Evolutionary conservation across 2,329 filamentous ascomycete species (phyloP).

Genomic region (Xylaria hypoxylon): DNA sequence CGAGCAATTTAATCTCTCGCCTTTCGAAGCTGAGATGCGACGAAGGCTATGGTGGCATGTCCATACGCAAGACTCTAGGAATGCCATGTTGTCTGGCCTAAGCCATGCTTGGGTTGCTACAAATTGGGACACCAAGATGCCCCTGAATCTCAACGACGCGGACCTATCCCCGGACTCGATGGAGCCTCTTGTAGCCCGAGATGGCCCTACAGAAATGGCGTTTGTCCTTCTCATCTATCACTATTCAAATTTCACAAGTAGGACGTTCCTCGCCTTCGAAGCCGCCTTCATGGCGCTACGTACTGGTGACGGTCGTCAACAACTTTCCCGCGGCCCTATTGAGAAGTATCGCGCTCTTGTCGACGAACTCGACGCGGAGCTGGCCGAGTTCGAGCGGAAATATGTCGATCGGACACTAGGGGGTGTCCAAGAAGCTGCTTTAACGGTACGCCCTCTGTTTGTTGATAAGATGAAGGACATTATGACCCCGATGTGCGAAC

Average conservation of each 20-base stretch:
- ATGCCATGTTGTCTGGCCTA: conserved; percentile 45
- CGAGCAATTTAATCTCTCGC: conserved; percentile 49
- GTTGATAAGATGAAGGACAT: conserved; percentile 34
- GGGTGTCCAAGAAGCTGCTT: conserved; percentile 40
- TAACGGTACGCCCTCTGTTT: conserved; percentile 35
- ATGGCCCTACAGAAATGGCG: conserved; percentile 43
- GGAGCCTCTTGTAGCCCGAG: conserved; percentile 35
- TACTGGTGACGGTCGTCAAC: conserved; percentile 7
- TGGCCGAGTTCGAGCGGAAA: conserved; percentile 42
- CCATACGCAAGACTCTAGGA: conserved; percentile 48
- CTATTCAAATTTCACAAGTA: conserved; percentile 33
- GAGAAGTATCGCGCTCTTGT: conserved; percentile 37
- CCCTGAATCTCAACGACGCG: conserved; percentile 49
- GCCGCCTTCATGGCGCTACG: conserved; percentile 33
- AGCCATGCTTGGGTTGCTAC: conserved; percentile 41
- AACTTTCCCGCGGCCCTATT: conserved; percentile 16
- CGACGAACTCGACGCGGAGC: conserved; percentile 42
- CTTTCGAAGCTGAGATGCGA: conserved; percentile 58
- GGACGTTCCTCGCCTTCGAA: conserved; percentile 32
- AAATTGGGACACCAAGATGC: conserved; percentile 43
- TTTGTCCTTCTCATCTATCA: conserved; percentile 40
- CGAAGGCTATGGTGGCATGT: conserved; percentile 59
- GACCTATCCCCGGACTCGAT: conserved; percentile 44
- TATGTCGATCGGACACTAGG: conserved; percentile 46
- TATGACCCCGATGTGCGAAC: conserved; percentile 35